Conservation (phyloP, 352 stramenopile species). For the Globisporangium lucens region DNA sequence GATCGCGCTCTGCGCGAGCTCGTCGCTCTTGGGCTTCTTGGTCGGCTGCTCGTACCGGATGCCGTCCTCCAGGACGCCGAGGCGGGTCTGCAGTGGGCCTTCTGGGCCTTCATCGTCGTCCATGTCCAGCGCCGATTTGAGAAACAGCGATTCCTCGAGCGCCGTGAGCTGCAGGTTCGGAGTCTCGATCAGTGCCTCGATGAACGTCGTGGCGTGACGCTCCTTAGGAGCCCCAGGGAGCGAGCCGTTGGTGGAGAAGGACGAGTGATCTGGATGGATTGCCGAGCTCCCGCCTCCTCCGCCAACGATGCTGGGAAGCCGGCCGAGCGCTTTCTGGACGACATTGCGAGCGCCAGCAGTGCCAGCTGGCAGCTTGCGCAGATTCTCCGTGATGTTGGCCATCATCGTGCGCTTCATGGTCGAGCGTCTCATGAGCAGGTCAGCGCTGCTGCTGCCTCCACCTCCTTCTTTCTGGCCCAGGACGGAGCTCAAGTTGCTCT, state of each 20-base stretch:
- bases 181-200: constrained; percentile 30
- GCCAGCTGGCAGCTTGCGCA: constrained; percentile 21
- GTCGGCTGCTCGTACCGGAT: constrained; percentile 54
- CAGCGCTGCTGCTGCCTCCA: constrained; percentile 11
- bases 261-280: neutral
- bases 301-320: neutral
- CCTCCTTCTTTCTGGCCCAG: constrained; percentile 12
- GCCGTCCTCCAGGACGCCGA: constrained; percentile 42
- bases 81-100: neutral
- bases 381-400: constrained; percentile 22
- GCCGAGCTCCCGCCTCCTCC: neutral
- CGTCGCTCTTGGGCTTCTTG: constrained; percentile 29
- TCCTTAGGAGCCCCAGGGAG: neutral
- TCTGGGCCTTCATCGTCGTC: constrained; percentile 21
- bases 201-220: constrained; percentile 14
- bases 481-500: constrained; percentile 8
- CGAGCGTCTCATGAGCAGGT: constrained; percentile 21
- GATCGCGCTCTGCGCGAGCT: constrained; percentile 17
- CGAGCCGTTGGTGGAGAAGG: neutral
- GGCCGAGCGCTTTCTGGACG: constrained; percentile 9
- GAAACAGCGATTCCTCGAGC: constrained; percentile 37
- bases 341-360: constrained; percentile 12
- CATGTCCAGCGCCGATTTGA: constrained; percentile 44
- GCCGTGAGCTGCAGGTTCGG: constrained; percentile 26
- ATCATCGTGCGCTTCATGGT: constrained; percentile 30